phyloP scores from a whole-genome alignment of 2,329 filamentous ascomycete genomes.

The Fusarium napiforme region DNA sequence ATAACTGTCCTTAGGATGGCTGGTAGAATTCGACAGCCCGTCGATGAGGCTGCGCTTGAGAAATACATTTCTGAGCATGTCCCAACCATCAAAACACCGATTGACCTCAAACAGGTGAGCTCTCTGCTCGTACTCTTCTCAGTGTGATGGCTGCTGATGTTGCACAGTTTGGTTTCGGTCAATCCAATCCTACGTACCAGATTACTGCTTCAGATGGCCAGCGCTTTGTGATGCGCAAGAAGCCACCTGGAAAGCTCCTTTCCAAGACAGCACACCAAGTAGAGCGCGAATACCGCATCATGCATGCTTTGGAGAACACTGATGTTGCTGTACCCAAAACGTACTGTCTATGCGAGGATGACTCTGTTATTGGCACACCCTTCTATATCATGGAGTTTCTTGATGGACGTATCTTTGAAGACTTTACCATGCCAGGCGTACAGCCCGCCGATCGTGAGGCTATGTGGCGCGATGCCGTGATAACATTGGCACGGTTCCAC shows the following conservation, averaged over 20 bases:
- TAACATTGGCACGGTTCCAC: slow-evolving; percentile 88
- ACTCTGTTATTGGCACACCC: slow-evolving; percentile 81
- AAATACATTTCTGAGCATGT: slow-evolving; percentile 81
- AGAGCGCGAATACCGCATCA: slow-evolving; percentile 92
- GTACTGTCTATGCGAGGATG: slow-evolving; percentile 87
- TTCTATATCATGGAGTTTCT: slow-evolving; percentile 99
- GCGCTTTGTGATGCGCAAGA: slow-evolving; percentile 94
- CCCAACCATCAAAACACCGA: slow-evolving; percentile 83
- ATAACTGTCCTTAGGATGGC: slow-evolving; percentile 68
- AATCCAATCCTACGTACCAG: slow-evolving; percentile 97
- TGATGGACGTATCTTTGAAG: slow-evolving; percentile 92
- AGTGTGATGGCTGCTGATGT: slow-evolving; percentile 15
- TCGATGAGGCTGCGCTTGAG: slow-evolving; percentile 83
- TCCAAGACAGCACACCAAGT: slow-evolving; percentile 96
- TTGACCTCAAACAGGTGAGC: slow-evolving; percentile 88
- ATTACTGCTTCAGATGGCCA: slow-evolving; percentile 76
- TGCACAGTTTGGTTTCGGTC: slow-evolving; percentile 89
- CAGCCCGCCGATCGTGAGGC: slow-evolving; percentile 73
- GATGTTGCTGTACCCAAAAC: slow-evolving; percentile 88
- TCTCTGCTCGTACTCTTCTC: neutral
- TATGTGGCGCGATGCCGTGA: slow-evolving; percentile 88
- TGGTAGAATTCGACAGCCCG: slow-evolving; percentile 87
- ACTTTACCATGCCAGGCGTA: slow-evolving; percentile 82
- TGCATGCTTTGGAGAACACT: slow-evolving; percentile 81
- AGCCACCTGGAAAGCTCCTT: slow-evolving; percentile 92